These are phyloP conservation scores for Pichia sp. DNA, from an alignment of 1,139 yeast genomes.

Conservation along the genomic window DNA sequence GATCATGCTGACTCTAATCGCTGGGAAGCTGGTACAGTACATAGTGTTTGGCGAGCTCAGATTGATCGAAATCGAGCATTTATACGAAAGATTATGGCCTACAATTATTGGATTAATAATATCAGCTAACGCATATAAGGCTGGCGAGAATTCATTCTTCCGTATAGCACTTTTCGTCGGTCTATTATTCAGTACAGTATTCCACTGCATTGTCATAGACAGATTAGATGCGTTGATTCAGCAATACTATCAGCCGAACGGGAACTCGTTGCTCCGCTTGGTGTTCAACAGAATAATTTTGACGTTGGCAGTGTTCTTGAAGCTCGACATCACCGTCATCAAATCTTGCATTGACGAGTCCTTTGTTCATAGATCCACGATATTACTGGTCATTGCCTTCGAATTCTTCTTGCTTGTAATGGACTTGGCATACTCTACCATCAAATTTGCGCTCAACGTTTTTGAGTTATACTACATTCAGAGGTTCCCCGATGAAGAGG, in stretches of 20 bases:
- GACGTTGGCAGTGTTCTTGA: conserved; percentile 41
- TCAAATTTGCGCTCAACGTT: conserved; percentile 51
- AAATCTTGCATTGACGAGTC: conserved; percentile 57
- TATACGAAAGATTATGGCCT: conserved; percentile 62
- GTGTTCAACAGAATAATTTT: conserved; percentile 37
- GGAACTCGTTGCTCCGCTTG: conserved; percentile 22
- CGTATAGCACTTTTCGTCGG: conserved; percentile 39
- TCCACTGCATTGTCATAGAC: conserved; percentile 71
- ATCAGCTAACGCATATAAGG: conserved; percentile 55
- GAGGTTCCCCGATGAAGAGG: conserved; percentile 49
- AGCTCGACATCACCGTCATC: conserved; percentile 51
- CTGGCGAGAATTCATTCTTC: conserved; percentile 51
- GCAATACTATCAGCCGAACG: conserved; percentile 28
- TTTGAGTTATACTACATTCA: conserved; percentile 51
- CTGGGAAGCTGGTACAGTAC: conserved; percentile 45
- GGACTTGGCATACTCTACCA: conserved; percentile 46
- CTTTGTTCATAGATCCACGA: conserved; percentile 49
- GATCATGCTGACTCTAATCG: conserved; percentile 36
- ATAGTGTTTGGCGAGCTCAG: conserved; percentile 74
- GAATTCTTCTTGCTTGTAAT: conserved; percentile 68
- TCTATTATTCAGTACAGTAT: conserved; percentile 56
- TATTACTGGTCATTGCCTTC: conserved; percentile 60
- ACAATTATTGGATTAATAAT: conserved; percentile 65
- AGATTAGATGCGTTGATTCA: conserved; percentile 54
- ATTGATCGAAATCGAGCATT: conserved; percentile 70